Base-by-base conservation (phyloP, 1,284 basidiomycete genomes). In the Psilocybe mexicana region DNA sequence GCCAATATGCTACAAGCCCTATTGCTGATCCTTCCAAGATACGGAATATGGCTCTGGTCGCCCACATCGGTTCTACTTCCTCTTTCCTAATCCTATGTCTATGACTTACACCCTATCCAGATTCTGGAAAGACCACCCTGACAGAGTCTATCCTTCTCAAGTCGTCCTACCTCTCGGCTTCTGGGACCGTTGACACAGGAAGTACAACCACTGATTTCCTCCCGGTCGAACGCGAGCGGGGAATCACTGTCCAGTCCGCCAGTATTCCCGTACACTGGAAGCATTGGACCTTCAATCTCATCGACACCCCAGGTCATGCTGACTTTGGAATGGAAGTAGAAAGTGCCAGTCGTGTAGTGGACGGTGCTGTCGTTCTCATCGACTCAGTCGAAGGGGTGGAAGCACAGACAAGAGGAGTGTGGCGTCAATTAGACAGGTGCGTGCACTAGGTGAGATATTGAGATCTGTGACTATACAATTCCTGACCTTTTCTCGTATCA, bases 281-380 rank as follows among this genome's bases (percentile, higher is more conserved):
- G 68, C 70, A 84, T 60, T 92, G 89, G 84, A 85, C 81, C 2
- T 91, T 93, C 72, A 94, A 94, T 65, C 81, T 96, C 40, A 88
- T 96, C 50, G 94, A 96, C 68, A 96, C 93, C 4, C 93, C 93
- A 6, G 93, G 93, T 14, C 93, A 96, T 72, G 92, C 93, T 6
- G 93, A 96, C 72, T 96, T 96, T 74, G 93, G 93, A 2, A 94
- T 96, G 89, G 93, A 96, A 67, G 94, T 96, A 8, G 94, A 95
- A 71, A 90, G 93, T 64, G 93, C 93, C 11, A 93, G 93, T 67
- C 84, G 93, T 14, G 90, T 96, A 7, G 86, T 94, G 1, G 93
- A 96, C 66, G 94, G 94, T 58, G 92, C 92, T 3, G 86, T 96
- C 12, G 89, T 96, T 14, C 74, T 96, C 18, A 85, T 96, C 38